Percentiles rank a stretch among this genome's conserved stretches.
Conservation (phyloP, 2,329 filamentous ascomycete species). For the Ramularia collo-cygni region DNA sequence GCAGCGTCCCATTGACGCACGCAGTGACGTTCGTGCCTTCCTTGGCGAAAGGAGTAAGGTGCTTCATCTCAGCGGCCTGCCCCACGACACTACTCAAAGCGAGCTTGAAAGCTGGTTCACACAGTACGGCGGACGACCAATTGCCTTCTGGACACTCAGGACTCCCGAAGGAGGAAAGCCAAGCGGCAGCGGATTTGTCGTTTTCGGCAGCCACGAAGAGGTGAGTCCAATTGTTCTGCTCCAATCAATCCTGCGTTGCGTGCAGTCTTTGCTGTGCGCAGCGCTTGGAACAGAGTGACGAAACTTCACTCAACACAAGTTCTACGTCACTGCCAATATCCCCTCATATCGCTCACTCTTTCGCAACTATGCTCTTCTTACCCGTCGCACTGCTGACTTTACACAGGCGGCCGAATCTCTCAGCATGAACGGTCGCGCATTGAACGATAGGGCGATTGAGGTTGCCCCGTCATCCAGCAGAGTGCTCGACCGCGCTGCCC, state of each 20-base stretch:
- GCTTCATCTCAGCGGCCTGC: slow-evolving; percentile 92
- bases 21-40: slow-evolving; percentile 93
- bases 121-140: slow-evolving; percentile 93
- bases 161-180: slow-evolving; percentile 99
- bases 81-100: slow-evolving; percentile 96
- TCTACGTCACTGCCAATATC: slow-evolving; percentile 9
- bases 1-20: slow-evolving; percentile 90
- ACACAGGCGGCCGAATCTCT: slow-evolving; percentile 85
- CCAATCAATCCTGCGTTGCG: background rate
- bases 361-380: slow-evolving; percentile 5
- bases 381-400: slow-evolving; percentile 9
- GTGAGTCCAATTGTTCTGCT: slow-evolving; percentile 48
- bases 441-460: slow-evolving; percentile 98
- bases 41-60: slow-evolving; percentile 95
- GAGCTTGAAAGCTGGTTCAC: slow-evolving; percentile 99
- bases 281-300: slow-evolving; percentile 2
- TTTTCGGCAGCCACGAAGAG: slow-evolving; percentile 98
- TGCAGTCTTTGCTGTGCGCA: slow-evolving; percentile 6
- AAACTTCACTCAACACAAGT: background rate
- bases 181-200: slow-evolving; percentile 95
- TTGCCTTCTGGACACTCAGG: slow-evolving; percentile 97
- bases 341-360: slow-evolving; percentile 11
- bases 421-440: slow-evolving; percentile 96
- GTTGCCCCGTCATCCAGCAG: slow-evolving; percentile 96
- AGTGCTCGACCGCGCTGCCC: slow-evolving; percentile 88